A percentile compares a stretch with the other conserved stretches of the same genome.
phyloP scores from a whole-genome alignment of 1,139 yeast species.

The Candida buenavistaensis region DNA sequence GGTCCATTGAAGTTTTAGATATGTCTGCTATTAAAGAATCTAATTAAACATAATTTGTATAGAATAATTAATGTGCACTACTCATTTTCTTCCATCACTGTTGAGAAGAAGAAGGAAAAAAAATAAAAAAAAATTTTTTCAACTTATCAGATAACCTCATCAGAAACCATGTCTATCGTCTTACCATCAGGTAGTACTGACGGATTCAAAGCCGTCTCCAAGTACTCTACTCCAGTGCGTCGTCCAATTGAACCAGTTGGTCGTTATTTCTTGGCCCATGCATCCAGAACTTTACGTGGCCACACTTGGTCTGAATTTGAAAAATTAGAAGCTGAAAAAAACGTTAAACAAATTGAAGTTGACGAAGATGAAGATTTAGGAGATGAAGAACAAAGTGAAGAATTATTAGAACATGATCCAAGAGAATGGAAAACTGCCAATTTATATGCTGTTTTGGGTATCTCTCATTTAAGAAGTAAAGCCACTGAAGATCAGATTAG shows the following conservation, averaged over 20 bases:
- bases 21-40: conserved; percentile 78
- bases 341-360: conserved; percentile 73
- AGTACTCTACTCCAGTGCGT: conserved; percentile 66
- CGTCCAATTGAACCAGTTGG: conserved; percentile 98
- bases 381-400: conserved; percentile 76
- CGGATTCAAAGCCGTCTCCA: conserved; percentile 50
- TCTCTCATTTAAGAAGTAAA: conserved; percentile 84
- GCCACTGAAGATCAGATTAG: conserved; percentile 94
- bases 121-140: conserved; percentile 14
- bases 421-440: conserved; percentile 98
- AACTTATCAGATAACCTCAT: conserved; percentile 1
- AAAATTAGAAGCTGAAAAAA: conserved; percentile 87
- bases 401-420: conserved; percentile 85
- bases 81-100: neutral
- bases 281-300: conserved; percentile 92
- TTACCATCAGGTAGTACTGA: conserved; percentile 49
- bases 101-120: neutral
- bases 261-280: conserved; percentile 92
- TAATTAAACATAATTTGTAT: neutral
- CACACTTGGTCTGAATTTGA: conserved; percentile 99
- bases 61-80: no score
- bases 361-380: conserved; percentile 72
- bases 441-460: conserved; percentile 93
- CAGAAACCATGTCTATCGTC: conserved; percentile 31
- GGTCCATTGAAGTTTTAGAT: conserved; percentile 80